Evolutionary conservation across 2,329 filamentous ascomycete genomes (phyloP), one percentile per base, ranked within the genome.

Genomic region (Sarocladium kiliense): DNA sequence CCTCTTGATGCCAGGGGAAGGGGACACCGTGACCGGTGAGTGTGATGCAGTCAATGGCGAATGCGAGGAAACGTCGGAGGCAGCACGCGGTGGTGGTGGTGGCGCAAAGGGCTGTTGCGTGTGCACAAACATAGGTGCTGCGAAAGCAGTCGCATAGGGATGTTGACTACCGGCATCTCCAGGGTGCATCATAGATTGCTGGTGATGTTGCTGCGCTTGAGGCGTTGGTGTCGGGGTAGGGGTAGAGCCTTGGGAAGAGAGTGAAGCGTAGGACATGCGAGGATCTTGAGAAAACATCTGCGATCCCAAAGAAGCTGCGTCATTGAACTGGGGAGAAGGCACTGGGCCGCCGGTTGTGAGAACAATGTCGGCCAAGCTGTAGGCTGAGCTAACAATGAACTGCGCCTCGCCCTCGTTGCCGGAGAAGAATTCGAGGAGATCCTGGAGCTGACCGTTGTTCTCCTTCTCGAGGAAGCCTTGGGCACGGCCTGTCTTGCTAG

Each of bases 351-450:
- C 63, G 2, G 65, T 66, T 42, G 68, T 68, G 56, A 73, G 69
- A 50, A 76, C 72, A 30, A 76, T 73, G 26, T 78, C 74, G 19
- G 78, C 81, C 55, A 81, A 69, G 27, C 82, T 79, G 62, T 83
- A 85, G 3, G 83, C 84, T 54, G 82, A 72, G 54, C 76, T 74
- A 12, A 83, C 80, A 44, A 87, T 75, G 60, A 74, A 77, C 58
- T 80, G 74, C 0, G 82, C 79, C 58, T 84, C 80, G 51, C 79
- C 75, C 50, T 76, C 78, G 32, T 79, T 75, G 36, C 80, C 77
- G 4, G 79, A 82, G 63, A 85, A 86, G 62, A 84, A 84, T 63
- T 87, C 84, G 25, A 87, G 75, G 7, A 84, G 76, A 62, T 86
- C 84, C 63, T 86, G 81, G 10, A 87, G 69, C 59, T 85, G 81